Conservation (phyloP, 345 rosid species). For the Theobroma cacao region DNA sequence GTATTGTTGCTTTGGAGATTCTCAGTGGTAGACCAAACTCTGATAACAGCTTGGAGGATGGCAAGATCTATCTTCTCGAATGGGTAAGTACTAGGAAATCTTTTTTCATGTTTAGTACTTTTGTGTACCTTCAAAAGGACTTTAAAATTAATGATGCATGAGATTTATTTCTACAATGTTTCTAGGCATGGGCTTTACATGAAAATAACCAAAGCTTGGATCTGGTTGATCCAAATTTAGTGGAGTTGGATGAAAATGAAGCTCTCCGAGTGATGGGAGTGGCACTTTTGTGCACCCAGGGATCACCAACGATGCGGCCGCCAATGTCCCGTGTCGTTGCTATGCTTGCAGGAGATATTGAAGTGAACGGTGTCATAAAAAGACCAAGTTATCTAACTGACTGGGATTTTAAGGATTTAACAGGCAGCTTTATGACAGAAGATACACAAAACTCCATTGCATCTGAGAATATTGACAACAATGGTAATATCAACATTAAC, state of each 20-base stretch:
- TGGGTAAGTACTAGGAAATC: slow-evolving; percentile 36
- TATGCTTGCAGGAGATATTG: background rate
- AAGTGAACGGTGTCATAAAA: slow-evolving; percentile 16
- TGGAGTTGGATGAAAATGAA: slow-evolving; percentile 34
- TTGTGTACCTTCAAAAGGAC: background rate
- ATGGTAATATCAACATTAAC: background rate
- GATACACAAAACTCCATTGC: background rate
- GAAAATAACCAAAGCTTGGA: slow-evolving; percentile 35
- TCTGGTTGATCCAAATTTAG: slow-evolving; percentile 36
- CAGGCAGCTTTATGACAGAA: background rate
- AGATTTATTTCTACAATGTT: slow-evolving; percentile 2
- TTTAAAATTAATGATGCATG: too few relatives aligned
- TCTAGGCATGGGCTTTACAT: slow-evolving; percentile 56
- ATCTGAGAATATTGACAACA: background rate
- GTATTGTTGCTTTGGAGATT: slow-evolving; percentile 59
- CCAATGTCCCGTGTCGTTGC: background rate
- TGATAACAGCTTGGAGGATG: slow-evolving; percentile 38
- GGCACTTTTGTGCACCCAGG: slow-evolving; percentile 65
- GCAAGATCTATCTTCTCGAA: slow-evolving; percentile 61
- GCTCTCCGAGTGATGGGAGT: slow-evolving; percentile 42
- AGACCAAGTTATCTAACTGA: slow-evolving; percentile 57
- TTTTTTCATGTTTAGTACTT: background rate
- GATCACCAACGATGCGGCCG: slow-evolving; percentile 23
- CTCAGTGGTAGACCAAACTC: slow-evolving; percentile 68
- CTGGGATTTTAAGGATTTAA: slow-evolving; percentile 42